phyloP scores from a whole-genome alignment of 148 eudicot species.

The Rhododendron ferrugineum region DNA sequence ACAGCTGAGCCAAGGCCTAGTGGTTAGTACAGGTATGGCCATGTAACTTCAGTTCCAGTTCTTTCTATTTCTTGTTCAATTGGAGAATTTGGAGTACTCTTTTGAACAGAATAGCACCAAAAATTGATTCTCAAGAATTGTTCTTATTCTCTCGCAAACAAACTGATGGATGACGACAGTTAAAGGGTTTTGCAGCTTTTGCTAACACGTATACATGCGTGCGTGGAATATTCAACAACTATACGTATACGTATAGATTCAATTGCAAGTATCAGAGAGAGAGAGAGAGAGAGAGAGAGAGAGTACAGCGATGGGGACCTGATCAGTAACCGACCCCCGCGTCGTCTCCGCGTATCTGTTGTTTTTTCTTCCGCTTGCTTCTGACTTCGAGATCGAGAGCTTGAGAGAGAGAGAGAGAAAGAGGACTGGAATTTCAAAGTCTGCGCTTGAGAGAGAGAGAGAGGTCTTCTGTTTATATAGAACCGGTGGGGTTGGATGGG shows the following conservation, averaged over 20 bases:
- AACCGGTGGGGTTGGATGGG: not conserved
- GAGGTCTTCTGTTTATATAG: not conserved
- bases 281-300: not conserved
- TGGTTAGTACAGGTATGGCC: not conserved
- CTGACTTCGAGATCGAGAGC: not conserved
- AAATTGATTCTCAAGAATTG: not conserved
- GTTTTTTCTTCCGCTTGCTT: not conserved
- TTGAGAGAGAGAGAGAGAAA: not conserved
- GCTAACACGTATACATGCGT: not conserved
- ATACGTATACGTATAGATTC: not conserved
- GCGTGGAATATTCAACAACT: not conserved
- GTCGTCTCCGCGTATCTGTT: not conserved
- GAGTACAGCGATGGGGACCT: not conserved
- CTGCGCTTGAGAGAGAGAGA: not conserved
- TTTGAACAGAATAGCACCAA: too few relatives aligned
- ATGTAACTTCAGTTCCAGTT: not conserved
- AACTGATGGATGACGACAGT: not conserved
- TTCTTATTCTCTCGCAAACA: not conserved
- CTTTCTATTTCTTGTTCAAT: not conserved
- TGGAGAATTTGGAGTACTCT: too few relatives aligned
- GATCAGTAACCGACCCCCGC: not conserved
- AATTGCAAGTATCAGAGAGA: not conserved
- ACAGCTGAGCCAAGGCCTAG: too few relatives aligned
- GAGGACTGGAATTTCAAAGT: too few relatives aligned
- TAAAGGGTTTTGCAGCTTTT: not conserved